Percentiles rank a stretch among this genome's conserved stretches.
These are phyloP conservation scores for Pharus latifolius DNA, from an alignment of 176 grass and related monocot species.

Conservation along the genomic window DNA sequence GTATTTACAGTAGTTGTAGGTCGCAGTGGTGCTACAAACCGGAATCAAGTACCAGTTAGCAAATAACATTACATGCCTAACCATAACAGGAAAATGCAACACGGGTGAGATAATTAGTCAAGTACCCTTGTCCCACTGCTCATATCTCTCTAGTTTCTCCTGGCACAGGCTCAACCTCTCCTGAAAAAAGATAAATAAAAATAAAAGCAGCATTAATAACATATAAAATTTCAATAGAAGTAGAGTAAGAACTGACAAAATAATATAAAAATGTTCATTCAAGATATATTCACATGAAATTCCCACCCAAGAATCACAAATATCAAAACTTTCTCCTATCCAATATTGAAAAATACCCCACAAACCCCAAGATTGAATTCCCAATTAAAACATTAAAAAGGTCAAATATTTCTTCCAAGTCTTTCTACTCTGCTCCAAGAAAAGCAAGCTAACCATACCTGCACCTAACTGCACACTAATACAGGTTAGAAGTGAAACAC, in stretches of 20 bases:
- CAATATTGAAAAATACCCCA: background rate
- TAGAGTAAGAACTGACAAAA: background rate
- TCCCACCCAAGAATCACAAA: background rate
- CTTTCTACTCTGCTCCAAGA: background rate
- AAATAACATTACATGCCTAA: background rate
- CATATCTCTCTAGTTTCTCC: constrained; percentile 70
- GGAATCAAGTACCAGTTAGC: background rate
- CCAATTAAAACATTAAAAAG: background rate
- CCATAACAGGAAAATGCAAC: background rate
- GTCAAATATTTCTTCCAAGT: background rate
- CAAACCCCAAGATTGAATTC: background rate
- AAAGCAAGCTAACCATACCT: background rate
- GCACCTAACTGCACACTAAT: background rate
- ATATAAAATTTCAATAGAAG: background rate
- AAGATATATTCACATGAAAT: background rate
- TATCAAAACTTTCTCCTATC: background rate
- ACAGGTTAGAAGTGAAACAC: background rate
- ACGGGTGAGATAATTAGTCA: background rate
- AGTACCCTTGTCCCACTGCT: constrained; percentile 70
- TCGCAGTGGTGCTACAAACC: constrained; percentile 58
- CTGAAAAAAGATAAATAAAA: constrained; percentile 47
- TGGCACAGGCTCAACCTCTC: constrained; percentile 78
- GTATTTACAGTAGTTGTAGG: constrained; percentile 69
- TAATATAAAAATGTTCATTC: background rate
- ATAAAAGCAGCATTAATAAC: background rate